Evolutionary conservation across 2,329 filamentous ascomycete genomes (phyloP).

Genomic region (Sclerotiophoma versabilis): DNA sequence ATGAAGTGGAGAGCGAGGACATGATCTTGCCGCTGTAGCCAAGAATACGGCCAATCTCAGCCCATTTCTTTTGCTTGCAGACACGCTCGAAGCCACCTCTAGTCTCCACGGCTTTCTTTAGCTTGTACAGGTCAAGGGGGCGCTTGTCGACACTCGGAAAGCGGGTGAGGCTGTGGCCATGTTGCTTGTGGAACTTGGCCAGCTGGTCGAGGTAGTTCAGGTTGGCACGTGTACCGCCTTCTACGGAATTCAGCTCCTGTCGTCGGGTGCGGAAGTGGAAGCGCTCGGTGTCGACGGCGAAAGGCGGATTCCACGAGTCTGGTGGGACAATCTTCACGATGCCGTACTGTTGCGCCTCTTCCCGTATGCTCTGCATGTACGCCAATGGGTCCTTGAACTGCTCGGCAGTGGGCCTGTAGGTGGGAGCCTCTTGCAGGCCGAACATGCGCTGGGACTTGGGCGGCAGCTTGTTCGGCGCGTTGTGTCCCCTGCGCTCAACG

Average conservation of each 20-base stretch:
- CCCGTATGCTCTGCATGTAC: slow-evolving; percentile 90
- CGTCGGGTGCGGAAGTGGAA: slow-evolving; percentile 97
- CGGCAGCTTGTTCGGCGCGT: slow-evolving; percentile 76
- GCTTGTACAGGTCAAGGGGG: slow-evolving; percentile 89
- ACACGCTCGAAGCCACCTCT: slow-evolving; percentile 95
- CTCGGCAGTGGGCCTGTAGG: slow-evolving; percentile 86
- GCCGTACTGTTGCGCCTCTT: slow-evolving; percentile 85
- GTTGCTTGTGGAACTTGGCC: slow-evolving; percentile 95
- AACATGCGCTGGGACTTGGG: slow-evolving; percentile 81
- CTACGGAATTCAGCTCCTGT: slow-evolving; percentile 95
- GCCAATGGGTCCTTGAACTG: slow-evolving; percentile 94
- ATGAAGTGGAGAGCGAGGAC: slow-evolving; percentile 95
- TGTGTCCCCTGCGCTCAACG: slow-evolving; percentile 88
- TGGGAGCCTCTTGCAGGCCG: slow-evolving; percentile 86
- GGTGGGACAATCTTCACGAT: slow-evolving; percentile 97
- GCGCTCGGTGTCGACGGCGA: slow-evolving; percentile 96
- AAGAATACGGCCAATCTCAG: slow-evolving; percentile 93
- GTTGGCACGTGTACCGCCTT: slow-evolving; percentile 98
- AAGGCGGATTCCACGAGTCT: slow-evolving; percentile 90
- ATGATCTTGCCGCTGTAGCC: slow-evolving; percentile 99
- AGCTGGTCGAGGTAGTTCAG: slow-evolving; percentile 95
- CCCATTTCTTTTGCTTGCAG: slow-evolving; percentile 98
- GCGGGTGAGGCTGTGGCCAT: slow-evolving; percentile 90
- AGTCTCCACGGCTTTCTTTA: slow-evolving; percentile 96
- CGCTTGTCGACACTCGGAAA: slow-evolving; percentile 98